Conservation (phyloP, 2,329 filamentous ascomycete species). For the Huntiella omanensis region DNA sequence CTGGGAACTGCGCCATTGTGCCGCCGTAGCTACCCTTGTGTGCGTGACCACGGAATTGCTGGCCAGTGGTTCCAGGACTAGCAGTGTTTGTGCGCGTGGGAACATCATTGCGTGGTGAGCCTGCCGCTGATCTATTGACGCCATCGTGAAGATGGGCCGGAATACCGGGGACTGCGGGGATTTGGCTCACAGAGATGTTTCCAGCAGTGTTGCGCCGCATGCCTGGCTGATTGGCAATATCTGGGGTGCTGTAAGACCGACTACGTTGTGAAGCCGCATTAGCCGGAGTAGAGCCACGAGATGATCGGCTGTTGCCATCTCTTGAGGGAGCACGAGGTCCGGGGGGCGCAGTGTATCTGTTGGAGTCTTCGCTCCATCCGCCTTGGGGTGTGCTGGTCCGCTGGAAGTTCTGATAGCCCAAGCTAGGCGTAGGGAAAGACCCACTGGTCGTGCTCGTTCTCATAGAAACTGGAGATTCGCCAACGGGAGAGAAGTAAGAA, state of each 20-base stretch:
- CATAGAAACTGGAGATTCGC: conserved; percentile 60
- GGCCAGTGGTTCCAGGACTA: conserved; percentile 48
- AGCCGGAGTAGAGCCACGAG: conserved; percentile 47
- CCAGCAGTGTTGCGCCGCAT: conserved; percentile 27
- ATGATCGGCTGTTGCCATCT: conserved; percentile 37
- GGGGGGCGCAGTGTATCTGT: conserved; percentile 75
- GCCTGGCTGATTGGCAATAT: conserved; percentile 54
- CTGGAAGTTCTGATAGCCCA: conserved; percentile 43
- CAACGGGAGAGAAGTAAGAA: conserved; percentile 83
- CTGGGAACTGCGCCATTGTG: conserved; percentile 36
- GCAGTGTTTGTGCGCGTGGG: conserved; percentile 51
- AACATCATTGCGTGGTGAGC: conserved; percentile 53
- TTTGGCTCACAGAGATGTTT: conserved; percentile 34
- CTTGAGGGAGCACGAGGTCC: conserved; percentile 65
- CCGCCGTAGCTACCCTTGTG: conserved; percentile 29
- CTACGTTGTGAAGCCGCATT: conserved; percentile 57
- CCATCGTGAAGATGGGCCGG: conserved; percentile 48
- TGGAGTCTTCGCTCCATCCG: conserved; percentile 46
- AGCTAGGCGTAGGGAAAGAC: conserved; percentile 37
- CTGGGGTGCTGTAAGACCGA: conserved; percentile 85
- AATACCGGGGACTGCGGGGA: conserved; percentile 60
- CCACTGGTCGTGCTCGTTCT: conserved; percentile 58
- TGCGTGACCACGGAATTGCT: conserved; percentile 29
- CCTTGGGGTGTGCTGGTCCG: conserved; percentile 51
- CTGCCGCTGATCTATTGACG: conserved; percentile 63